These are phyloP conservation scores for Themeda triandra DNA, from an alignment of 176 grass and related monocot genomes.

Conservation along the genomic window DNA sequence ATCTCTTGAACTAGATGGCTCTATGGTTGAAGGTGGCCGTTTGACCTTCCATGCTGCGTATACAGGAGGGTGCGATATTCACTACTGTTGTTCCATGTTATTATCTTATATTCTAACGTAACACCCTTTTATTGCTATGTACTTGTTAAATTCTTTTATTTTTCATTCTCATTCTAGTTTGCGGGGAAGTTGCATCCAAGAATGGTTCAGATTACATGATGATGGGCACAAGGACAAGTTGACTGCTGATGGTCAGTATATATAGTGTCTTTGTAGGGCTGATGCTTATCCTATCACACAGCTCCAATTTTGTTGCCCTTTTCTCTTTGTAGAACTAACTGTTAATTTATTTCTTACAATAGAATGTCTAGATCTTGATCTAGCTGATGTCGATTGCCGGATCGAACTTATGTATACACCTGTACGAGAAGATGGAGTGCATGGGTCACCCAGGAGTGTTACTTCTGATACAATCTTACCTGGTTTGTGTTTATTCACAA, in stretches of 20 bases:
- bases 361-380: constrained; percentile 82
- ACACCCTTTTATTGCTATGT: constrained; percentile 1
- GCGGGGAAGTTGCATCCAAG: constrained; percentile 77
- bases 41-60: constrained; percentile 76
- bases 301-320: background rate
- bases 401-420: constrained; percentile 83
- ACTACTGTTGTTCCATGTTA: constrained; percentile 15
- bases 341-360: constrained; percentile 30
- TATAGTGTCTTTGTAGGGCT: constrained; percentile 18
- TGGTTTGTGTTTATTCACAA: constrained; percentile 53
- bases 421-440: constrained; percentile 66
- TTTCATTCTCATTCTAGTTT: constrained; percentile 53
- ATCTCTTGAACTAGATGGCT: constrained; percentile 67
- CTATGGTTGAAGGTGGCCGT: constrained; percentile 68
- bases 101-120: background rate
- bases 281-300: constrained; percentile 17
- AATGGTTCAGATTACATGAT: constrained; percentile 78
- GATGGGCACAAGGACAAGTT: constrained; percentile 64
- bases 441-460: constrained; percentile 58
- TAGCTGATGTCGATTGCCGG: constrained; percentile 56
- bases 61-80: constrained; percentile 68
- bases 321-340: constrained; percentile 12
- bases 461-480: constrained; percentile 73
- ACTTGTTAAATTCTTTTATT: constrained; percentile 8
- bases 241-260: constrained; percentile 57